Evolutionary conservation across 164 flowering plant genomes (phyloP), one percentile per base, ranked within the genome.

Genomic region (Aristolochia contorta): DNA sequence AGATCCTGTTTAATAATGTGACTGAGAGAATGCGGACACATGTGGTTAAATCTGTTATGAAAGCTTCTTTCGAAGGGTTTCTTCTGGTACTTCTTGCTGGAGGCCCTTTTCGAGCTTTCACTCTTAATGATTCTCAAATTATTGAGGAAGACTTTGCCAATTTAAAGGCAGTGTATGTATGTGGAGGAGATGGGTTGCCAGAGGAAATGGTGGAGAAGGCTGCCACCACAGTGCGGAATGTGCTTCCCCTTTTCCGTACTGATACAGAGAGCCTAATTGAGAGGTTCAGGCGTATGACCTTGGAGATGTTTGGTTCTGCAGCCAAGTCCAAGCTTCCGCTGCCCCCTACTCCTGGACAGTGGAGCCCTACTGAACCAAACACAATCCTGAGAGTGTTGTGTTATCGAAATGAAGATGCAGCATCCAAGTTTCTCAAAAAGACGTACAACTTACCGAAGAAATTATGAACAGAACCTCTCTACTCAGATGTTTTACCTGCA

Each of bases 11-110:
- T 13, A 69, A 77, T 2, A 82, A 80, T 0, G 82, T 85, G 21
- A 83, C 48, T 4, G 32, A 47, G 12, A 48, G 81, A 61, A 83
- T 81, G 48, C 79, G 85, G 48, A 80, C 84, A 5, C 85, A 83
- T 46, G 72, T 77, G n/a, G 79, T 89, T 20, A 82, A 86, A 16
- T 83, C 87, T 12, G 60, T 91, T 33, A 89, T 91, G 96, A 85
- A 71, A 69, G 98, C 98, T 61, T 85, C 96, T 24, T 89, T 87
- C 64, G 92, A 89, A 46, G 98, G 95, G 47, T 85, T 86, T 59
- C 66, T 85, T 51, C 55, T 86, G 67, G 89, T 91, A 57, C 74
- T 91, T 71, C 86, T 91, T 56, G 92, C 96, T 20, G 96, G 96
- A 43, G 92, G 96, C 16, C 91, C 92, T 6, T 74, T 81, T 37